Evolutionary conservation across 257 asterid genomes (phyloP).

Genomic region (Nicotiana noctiflora): DNA sequence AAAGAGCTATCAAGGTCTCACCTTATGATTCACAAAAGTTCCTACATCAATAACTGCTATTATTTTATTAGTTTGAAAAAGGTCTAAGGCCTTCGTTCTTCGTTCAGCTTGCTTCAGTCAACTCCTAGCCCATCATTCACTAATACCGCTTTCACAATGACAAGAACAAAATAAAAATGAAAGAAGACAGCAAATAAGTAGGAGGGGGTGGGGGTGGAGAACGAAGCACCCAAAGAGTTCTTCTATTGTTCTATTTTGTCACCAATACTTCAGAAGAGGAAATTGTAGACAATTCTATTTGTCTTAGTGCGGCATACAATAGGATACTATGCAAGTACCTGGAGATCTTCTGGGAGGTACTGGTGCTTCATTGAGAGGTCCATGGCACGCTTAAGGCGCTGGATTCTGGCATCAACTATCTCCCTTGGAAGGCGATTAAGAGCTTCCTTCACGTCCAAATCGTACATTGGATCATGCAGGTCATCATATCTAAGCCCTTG

Average conservation of each 20-base stretch:
- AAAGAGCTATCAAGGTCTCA: background rate
- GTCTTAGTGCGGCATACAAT: background rate
- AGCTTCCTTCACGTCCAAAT: slow-evolving; percentile 85
- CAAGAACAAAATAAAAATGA: slow-evolving; percentile 2
- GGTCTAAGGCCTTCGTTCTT: background rate
- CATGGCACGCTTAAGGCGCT: slow-evolving; percentile 79
- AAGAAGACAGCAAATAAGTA: background rate
- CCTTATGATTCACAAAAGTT: background rate
- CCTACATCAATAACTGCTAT: background rate
- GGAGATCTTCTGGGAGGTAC: slow-evolving; percentile 60
- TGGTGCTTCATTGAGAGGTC: slow-evolving; percentile 91
- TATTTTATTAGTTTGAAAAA: background rate
- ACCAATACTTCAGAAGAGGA: background rate
- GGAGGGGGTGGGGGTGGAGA: background rate
- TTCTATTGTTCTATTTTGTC: background rate
- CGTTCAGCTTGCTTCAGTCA: background rate
- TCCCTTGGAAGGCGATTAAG: slow-evolving; percentile 75
- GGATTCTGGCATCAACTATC: slow-evolving; percentile 82
- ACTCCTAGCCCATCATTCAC: background rate
- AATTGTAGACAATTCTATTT: background rate
- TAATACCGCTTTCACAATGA: background rate
- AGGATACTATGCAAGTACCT: slow-evolving; percentile 30
- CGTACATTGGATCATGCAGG: slow-evolving; percentile 72
- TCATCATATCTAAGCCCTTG: slow-evolving; percentile 87
- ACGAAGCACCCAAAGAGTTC: background rate